Conservation (phyloP, 768 basidiomycete species). For the Boletales sp. region DNA sequence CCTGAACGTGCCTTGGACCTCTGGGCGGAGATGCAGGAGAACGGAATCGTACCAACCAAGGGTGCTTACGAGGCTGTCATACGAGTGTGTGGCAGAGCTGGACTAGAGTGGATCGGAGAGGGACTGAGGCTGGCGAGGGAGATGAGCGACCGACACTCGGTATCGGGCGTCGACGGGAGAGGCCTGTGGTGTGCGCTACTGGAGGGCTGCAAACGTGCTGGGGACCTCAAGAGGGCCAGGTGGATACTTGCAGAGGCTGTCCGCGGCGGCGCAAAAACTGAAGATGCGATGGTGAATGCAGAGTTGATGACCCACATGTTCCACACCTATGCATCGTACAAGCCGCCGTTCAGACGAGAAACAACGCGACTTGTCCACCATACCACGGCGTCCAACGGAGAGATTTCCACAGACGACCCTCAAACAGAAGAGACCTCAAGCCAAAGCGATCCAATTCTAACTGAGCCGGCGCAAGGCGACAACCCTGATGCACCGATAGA, state of each 20-base stretch:
- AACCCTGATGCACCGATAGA: conserved; percentile 5
- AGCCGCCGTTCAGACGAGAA: conserved; percentile 59
- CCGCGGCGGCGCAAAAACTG: conserved; percentile 17
- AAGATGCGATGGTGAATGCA: conserved; percentile 48
- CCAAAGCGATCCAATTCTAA: background rate
- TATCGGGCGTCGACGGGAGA: conserved; percentile 34
- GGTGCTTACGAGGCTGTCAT: conserved; percentile 82
- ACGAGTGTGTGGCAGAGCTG: conserved; percentile 70
- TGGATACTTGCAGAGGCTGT: conserved; percentile 89
- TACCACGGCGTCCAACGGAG: background rate
- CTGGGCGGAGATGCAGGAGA: conserved; percentile 91
- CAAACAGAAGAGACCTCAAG: background rate
- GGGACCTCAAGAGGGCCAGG: conserved; percentile 76
- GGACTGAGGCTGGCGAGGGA: conserved; percentile 80
- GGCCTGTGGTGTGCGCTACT: conserved; percentile 80
- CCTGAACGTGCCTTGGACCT: conserved; percentile 92
- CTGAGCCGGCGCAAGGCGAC: background rate
- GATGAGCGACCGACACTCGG: conserved; percentile 74
- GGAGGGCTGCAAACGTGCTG: conserved; percentile 83
- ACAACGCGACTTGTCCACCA: conserved; percentile 42
- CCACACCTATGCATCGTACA: conserved; percentile 82
- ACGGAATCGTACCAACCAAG: conserved; percentile 55
- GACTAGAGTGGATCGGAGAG: conserved; percentile 69
- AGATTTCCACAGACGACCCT: conserved; percentile 3
- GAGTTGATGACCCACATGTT: conserved; percentile 81